phyloP scores from a whole-genome alignment of 441 rosid species.

The Breynia disticha region DNA sequence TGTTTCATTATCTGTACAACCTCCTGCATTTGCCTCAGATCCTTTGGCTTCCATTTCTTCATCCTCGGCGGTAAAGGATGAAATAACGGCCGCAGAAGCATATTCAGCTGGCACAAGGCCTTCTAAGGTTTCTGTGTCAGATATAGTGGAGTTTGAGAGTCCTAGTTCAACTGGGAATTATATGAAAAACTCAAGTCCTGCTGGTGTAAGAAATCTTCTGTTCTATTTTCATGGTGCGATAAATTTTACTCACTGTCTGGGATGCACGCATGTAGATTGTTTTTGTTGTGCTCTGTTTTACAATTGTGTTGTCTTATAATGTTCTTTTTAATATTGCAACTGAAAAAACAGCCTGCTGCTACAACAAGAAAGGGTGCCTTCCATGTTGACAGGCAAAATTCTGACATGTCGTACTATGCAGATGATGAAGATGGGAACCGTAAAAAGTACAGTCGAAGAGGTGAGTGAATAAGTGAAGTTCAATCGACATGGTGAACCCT shows the following conservation, averaged over 20 bases:
- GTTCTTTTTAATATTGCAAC: constrained; percentile 16
- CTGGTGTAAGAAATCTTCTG: constrained; percentile 43
- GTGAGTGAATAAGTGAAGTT: constrained; percentile 26
- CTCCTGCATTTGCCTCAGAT: constrained; percentile 73
- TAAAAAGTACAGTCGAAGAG: constrained; percentile 82
- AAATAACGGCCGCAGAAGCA: constrained; percentile 30
- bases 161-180: constrained; percentile 65
- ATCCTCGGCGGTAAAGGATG: constrained; percentile 36
- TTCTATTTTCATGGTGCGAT: not conserved
- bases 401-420: constrained; percentile 70
- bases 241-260: not conserved
- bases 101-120: constrained; percentile 29
- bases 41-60: constrained; percentile 46
- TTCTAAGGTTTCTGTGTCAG: constrained; percentile 47
- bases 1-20: constrained; percentile 56
- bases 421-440: constrained; percentile 90
- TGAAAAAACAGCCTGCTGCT: constrained; percentile 57
- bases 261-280: too few relatives aligned
- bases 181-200: constrained; percentile 63
- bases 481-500: constrained; percentile 4
- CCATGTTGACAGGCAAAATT: constrained; percentile 63
- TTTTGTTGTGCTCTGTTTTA: not conserved
- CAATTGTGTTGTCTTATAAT: constrained; percentile 11
- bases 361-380: constrained; percentile 75
- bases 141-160: constrained; percentile 83